Conservation (phyloP, 108 stramenopile species). For the Schizochytrium sp. region DNA sequence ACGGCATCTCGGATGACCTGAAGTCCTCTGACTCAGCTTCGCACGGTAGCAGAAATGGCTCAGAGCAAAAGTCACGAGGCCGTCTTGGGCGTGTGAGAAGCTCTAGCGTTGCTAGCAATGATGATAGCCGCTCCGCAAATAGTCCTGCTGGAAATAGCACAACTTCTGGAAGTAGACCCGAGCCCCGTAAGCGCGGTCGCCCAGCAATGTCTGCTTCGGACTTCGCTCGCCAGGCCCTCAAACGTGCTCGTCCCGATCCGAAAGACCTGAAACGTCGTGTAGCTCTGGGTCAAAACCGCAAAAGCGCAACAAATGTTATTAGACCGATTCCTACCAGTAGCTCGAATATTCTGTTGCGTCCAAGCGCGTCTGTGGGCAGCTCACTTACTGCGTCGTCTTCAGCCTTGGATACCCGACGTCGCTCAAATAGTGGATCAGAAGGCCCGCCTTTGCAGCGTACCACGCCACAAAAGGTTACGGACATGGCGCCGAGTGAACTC, state of each 20-base stretch:
- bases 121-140: background rate
- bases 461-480: background rate
- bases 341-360: background rate
- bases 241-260: background rate
- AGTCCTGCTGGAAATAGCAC: background rate
- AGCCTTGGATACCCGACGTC: too few relatives aligned
- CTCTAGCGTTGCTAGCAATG: background rate
- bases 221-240: slow-evolving; percentile 44
- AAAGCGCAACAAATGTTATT: background rate
- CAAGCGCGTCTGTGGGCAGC: slow-evolving; percentile 1
- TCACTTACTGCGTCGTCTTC: background rate
- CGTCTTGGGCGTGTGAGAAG: background rate
- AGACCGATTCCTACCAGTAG: background rate
- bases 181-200: slow-evolving; percentile 24
- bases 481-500: background rate
- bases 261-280: slow-evolving; percentile 32
- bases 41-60: background rate
- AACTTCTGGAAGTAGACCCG: background rate
- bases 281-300: background rate
- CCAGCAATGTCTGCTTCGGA: slow-evolving; percentile 4
- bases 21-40: background rate
- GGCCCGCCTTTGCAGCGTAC: too few relatives aligned
- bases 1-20: background rate
- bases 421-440: too few relatives aligned
- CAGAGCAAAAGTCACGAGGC: background rate